These are phyloP conservation scores for Ophiostoma ips DNA, from an alignment of 2,329 filamentous ascomycete species.

Conservation along the genomic window DNA sequence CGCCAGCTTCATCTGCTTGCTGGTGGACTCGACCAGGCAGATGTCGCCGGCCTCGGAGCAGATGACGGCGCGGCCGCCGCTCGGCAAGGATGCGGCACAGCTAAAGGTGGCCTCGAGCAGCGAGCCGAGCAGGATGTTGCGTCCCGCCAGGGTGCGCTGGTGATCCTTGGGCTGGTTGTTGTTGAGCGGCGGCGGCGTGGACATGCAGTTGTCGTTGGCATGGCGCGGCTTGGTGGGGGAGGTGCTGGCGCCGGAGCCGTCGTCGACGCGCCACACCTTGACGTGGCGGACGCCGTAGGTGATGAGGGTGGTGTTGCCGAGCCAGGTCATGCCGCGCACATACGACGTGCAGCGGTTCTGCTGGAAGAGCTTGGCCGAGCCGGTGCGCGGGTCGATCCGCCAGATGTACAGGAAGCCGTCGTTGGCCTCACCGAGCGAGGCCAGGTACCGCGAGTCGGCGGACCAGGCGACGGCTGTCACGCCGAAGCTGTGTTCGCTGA, in stretches of 20 bases:
- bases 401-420: constrained; percentile 92
- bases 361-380: constrained; percentile 65
- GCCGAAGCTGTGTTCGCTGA: constrained; percentile 82
- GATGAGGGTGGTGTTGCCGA: constrained; percentile 65
- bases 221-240: constrained; percentile 48
- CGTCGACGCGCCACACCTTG: constrained; percentile 83
- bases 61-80: constrained; percentile 62
- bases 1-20: constrained; percentile 55
- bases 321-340: constrained; percentile 79
- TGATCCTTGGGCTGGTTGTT: constrained; percentile 13
- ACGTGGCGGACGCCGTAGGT: constrained; percentile 84
- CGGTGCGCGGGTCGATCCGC: constrained; percentile 71
- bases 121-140: constrained; percentile 74
- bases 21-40: constrained; percentile 72
- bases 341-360: constrained; percentile 83
- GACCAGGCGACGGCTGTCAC: constrained; percentile 85
- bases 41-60: constrained; percentile 81
- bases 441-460: constrained; percentile 69
- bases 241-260: constrained; percentile 29
- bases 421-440: constrained; percentile 76
- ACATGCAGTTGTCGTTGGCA: constrained; percentile 31
- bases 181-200: constrained; percentile 20
- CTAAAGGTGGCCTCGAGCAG: constrained; percentile 77
- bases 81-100: constrained; percentile 57
- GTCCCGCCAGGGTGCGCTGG: constrained; percentile 63